phyloP scores from a whole-genome alignment of 2,329 filamentous ascomycete genomes.

The Xylariaceae sp. region DNA sequence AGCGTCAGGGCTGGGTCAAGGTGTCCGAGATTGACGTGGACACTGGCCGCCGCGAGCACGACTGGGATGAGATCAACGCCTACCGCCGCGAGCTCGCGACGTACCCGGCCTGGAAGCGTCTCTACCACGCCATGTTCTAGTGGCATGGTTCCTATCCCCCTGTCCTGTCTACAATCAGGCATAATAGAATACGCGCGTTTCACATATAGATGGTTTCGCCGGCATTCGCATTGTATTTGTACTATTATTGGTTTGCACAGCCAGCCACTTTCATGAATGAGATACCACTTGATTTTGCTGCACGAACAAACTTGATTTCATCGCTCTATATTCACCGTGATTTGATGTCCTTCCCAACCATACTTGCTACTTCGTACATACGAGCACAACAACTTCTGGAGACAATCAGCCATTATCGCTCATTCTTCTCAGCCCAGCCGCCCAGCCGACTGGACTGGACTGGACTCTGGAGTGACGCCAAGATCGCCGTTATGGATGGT shows the following conservation, averaged over 20 bases:
- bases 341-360: no score
- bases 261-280: not conserved
- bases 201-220: slow-evolving; percentile 1
- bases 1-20: slow-evolving; percentile 53
- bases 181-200: slow-evolving; percentile 14
- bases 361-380: no score
- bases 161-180: slow-evolving; percentile 19
- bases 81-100: slow-evolving; percentile 41
- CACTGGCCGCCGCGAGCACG: slow-evolving; percentile 55
- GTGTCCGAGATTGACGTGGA: slow-evolving; percentile 62
- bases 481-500: no score
- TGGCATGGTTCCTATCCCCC: not conserved
- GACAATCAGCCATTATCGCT: no score
- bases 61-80: slow-evolving; percentile 54
- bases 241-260: not conserved
- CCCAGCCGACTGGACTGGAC: no score
- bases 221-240: slow-evolving; percentile 3
- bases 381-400: no score
- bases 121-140: slow-evolving; percentile 32
- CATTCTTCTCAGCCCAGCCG: no score
- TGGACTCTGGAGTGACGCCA: no score
- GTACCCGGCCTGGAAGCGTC: slow-evolving; percentile 42
- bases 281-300: slow-evolving; percentile 1
- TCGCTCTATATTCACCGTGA: no score
- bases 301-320: not conserved